Percentiles rank a stretch among this genome's conserved stretches.
phyloP scores from a whole-genome alignment of 768 basidiomycete species.

The Fomitopsis pulvina region DNA sequence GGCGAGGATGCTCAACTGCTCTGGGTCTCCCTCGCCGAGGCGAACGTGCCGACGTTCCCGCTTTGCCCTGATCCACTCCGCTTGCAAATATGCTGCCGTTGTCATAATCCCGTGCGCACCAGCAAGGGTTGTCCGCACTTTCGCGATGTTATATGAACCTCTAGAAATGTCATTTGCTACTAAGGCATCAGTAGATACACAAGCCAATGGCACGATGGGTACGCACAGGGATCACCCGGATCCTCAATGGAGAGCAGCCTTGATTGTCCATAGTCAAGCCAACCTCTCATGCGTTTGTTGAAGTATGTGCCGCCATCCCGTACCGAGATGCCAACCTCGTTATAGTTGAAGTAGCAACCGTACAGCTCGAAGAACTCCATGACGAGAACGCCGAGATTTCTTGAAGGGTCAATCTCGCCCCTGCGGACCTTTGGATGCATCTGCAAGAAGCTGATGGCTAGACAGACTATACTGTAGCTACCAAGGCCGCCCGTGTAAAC shows the following conservation, averaged over 20 bases:
- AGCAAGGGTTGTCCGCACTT: constrained; percentile 76
- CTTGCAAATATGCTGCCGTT: constrained; percentile 61
- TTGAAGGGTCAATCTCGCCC: constrained; percentile 80
- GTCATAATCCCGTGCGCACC: constrained; percentile 78
- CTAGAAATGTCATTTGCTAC: constrained; percentile 90
- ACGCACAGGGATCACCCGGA: constrained; percentile 81
- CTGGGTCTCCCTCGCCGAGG: constrained; percentile 40
- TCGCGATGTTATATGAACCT: constrained; percentile 78
- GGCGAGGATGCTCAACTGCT: constrained; percentile 73
- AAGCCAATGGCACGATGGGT: background rate
- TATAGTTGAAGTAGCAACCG: constrained; percentile 87
- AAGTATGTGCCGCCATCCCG: constrained; percentile 88
- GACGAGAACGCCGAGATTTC: constrained; percentile 89
- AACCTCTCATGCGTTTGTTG: constrained; percentile 73
- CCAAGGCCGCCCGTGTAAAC: constrained; percentile 96
- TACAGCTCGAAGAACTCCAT: constrained; percentile 98
- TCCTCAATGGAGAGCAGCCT: constrained; percentile 84
- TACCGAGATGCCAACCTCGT: constrained; percentile 83
- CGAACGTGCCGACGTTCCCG: constrained; percentile 41
- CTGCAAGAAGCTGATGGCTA: constrained; percentile 92
- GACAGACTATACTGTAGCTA: constrained; percentile 89
- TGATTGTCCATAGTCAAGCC: constrained; percentile 56
- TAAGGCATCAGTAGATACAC: background rate
- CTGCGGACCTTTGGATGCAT: constrained; percentile 93
- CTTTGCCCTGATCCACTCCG: constrained; percentile 54